phyloP scores from a whole-genome alignment of 179 eudicot species.

The Beta corolliflora region DNA sequence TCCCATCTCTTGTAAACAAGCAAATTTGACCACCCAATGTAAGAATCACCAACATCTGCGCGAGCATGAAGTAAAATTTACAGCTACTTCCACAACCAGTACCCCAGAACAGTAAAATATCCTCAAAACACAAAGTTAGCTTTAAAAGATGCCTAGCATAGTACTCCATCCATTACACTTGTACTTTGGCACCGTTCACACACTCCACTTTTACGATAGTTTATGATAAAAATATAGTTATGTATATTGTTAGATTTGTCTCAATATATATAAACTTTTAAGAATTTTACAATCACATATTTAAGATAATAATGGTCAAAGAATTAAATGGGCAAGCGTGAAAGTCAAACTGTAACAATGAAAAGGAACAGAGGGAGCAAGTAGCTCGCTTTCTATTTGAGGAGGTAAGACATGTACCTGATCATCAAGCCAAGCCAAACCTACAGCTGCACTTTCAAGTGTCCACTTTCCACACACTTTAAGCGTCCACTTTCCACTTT shows the following conservation, averaged over 20 bases:
- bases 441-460: constrained; percentile 81
- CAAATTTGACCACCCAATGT: constrained; percentile 75
- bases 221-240: too few species aligned
- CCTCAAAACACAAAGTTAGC: neutral
- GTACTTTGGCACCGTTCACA: too few species aligned
- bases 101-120: neutral
- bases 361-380: too few species aligned
- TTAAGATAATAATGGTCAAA: too few species aligned
- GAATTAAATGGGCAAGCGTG: too few species aligned
- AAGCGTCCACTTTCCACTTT: constrained; percentile 71
- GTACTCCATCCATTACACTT: neutral
- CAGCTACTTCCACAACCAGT: neutral
- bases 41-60: constrained; percentile 88
- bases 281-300: too few species aligned
- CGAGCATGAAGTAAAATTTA: constrained; percentile 20
- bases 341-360: too few species aligned
- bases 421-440: constrained; percentile 92
- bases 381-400: neutral
- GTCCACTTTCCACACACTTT: constrained; percentile 73
- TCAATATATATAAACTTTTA: too few species aligned
- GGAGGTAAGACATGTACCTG: constrained; percentile 48
- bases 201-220: too few species aligned
- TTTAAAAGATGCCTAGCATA: neutral
- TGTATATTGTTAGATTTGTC: too few species aligned
- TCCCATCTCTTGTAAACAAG: constrained; percentile 85